phyloP scores from a whole-genome alignment of 352 stramenopile species.

The Pelagophyceae sp. region DNA sequence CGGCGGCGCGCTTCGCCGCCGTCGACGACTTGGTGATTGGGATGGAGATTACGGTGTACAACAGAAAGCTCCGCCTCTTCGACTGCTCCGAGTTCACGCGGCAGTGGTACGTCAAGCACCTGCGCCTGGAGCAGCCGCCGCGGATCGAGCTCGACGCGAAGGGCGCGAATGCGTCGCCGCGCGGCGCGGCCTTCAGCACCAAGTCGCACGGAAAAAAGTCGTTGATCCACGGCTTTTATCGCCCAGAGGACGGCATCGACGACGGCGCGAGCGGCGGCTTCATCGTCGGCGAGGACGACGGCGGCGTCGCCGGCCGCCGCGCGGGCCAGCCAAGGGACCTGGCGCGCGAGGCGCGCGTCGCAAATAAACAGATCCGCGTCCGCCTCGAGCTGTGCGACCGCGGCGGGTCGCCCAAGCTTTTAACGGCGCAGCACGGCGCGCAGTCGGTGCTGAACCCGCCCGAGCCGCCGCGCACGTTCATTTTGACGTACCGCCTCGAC shows the following conservation, averaged over 20 bases:
- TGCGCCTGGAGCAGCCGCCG: constrained; percentile 15
- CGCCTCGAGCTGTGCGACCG: neutral
- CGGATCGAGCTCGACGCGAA: neutral
- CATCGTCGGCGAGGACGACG: neutral
- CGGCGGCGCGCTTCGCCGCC: neutral
- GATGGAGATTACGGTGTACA: neutral
- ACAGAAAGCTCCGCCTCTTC: neutral
- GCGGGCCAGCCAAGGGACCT: neutral
- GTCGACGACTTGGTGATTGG: neutral
- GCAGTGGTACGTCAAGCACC: neutral
- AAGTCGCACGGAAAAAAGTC: neutral
- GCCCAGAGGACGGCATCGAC: neutral
- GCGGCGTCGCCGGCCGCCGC: neutral
- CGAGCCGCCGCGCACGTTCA: constrained; percentile 44
- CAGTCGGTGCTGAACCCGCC: neutral
- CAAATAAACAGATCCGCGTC: neutral
- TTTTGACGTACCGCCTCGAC: constrained; percentile 62
- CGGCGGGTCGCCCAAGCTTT: neutral
- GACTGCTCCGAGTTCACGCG: constrained; percentile 7
- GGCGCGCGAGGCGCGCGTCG: neutral
- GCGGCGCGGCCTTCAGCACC: neutral
- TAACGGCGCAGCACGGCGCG: neutral
- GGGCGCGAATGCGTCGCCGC: neutral
- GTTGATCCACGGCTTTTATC: neutral
- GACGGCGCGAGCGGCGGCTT: neutral